phyloP scores from a whole-genome alignment of 208 protist species.

The Crithidia bombi region DNA sequence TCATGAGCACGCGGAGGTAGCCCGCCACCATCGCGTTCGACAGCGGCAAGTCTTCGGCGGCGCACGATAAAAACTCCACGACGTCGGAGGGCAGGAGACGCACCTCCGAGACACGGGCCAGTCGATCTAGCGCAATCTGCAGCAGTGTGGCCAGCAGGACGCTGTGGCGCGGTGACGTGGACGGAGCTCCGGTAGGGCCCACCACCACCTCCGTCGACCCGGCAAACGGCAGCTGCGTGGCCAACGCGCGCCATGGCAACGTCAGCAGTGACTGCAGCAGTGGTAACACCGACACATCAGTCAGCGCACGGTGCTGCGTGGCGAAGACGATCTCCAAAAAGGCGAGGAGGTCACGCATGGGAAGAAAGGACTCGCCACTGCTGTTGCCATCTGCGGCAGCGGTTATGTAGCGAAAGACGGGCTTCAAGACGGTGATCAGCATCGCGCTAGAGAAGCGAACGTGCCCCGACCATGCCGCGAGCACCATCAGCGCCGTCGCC shows the following conservation, averaged over 20 bases:
- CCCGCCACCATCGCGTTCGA: slow-evolving; percentile 41
- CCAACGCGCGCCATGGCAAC: slow-evolving; percentile 65
- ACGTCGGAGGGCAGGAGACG: slow-evolving; percentile 65
- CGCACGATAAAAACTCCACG: slow-evolving; percentile 60
- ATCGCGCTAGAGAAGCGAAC: slow-evolving; percentile 67
- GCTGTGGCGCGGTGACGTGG: slow-evolving; percentile 25
- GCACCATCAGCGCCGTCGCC: slow-evolving; percentile 71
- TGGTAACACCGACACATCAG: slow-evolving; percentile 54
- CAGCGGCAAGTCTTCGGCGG: slow-evolving; percentile 73
- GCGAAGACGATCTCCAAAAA: slow-evolving; percentile 68
- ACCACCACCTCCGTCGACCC: slow-evolving; percentile 27
- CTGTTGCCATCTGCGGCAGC: slow-evolving; percentile 8
- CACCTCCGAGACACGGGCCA: slow-evolving; percentile 29
- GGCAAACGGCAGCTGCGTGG: slow-evolving; percentile 32
- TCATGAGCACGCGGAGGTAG: slow-evolving; percentile 53
- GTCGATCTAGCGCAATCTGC: slow-evolving; percentile 33
- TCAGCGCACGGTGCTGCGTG: slow-evolving; percentile 57
- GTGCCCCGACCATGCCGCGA: slow-evolving; percentile 73
- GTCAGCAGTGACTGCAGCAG: slow-evolving; percentile 55
- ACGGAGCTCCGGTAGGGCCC: slow-evolving; percentile 24
- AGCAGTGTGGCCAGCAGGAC: slow-evolving; percentile 30
- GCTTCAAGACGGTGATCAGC: slow-evolving; percentile 63
- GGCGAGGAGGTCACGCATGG: slow-evolving; percentile 60
- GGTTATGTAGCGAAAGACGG: slow-evolving; percentile 48
- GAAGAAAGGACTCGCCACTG: slow-evolving; percentile 26